phyloP scores from a whole-genome alignment of 2,329 filamentous ascomycete species.

The Coniochaeta hoffmannii region DNA sequence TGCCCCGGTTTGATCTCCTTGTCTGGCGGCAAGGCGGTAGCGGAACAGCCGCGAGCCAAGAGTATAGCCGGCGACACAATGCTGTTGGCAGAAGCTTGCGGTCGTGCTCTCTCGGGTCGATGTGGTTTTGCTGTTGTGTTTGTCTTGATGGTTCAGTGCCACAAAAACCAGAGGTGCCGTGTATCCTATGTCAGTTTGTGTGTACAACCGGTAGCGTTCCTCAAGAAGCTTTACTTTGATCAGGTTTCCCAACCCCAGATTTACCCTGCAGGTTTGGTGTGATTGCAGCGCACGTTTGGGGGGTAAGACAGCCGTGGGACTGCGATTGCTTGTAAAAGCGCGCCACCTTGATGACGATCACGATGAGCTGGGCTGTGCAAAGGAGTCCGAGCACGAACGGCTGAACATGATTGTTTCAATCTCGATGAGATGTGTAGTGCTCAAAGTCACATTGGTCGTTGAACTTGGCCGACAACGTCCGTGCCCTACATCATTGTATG shows the following conservation, averaged over 20 bases:
- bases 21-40: background rate
- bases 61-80: background rate
- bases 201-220: too few species aligned
- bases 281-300: background rate
- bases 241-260: too few species aligned
- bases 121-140: too few species aligned
- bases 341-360: background rate
- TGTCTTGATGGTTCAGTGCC: background rate
- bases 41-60: background rate
- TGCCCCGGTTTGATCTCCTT: background rate
- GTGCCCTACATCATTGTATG: background rate
- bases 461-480: background rate
- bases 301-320: background rate
- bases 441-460: background rate
- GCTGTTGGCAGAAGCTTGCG: too few species aligned
- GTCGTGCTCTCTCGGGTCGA: background rate
- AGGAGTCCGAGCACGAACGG: background rate
- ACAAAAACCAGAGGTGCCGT: background rate
- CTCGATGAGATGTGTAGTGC: background rate
- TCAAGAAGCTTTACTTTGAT: too few species aligned
- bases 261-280: too few species aligned
- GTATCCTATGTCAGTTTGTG: background rate
- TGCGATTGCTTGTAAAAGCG: background rate
- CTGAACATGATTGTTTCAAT: background rate
- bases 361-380: background rate